Conservation (phyloP, 768 basidiomycete species). For the Auriscalpium vulgare region DNA sequence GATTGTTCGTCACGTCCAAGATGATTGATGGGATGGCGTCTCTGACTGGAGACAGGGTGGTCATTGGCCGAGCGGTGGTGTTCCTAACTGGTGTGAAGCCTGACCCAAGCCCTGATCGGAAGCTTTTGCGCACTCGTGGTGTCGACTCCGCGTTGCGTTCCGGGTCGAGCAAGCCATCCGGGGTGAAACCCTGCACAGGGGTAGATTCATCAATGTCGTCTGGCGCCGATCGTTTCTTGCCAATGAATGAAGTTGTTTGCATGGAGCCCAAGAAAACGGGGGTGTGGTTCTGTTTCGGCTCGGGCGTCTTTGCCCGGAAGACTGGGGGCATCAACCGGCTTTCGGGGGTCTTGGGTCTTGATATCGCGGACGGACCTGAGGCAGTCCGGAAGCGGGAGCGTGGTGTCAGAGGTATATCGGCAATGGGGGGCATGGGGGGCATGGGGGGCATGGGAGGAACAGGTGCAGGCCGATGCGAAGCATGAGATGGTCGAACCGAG, state of each 20-base stretch:
- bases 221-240: constrained; percentile 69
- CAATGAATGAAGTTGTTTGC: constrained; percentile 32
- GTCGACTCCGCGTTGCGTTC: constrained; percentile 37
- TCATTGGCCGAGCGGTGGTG: constrained; percentile 32
- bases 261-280: constrained; percentile 6
- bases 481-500: not conserved
- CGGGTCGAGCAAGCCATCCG: constrained; percentile 33
- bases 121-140: constrained; percentile 54
- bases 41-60: constrained; percentile 41
- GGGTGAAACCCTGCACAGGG: constrained; percentile 59
- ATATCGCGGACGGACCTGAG: constrained; percentile 36
- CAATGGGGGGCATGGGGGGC: constrained; percentile 5
- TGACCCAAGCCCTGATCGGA: constrained; percentile 30
- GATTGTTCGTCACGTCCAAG: constrained; percentile 64
- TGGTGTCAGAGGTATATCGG: not conserved
- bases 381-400: constrained; percentile 19
- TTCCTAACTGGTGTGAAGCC: constrained; percentile 71
- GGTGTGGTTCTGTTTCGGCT: constrained; percentile 8
- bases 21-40: constrained; percentile 28
- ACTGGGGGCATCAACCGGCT: constrained; percentile 16
- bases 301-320: constrained; percentile 23
- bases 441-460: constrained; percentile 7
- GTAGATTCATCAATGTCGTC: constrained; percentile 63
- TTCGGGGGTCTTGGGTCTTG: constrained; percentile 50
- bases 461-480: constrained; percentile 10